Percentiles rank a stretch among this genome's conserved stretches.
These are phyloP conservation scores for Rhizopus delemar DNA, from an alignment of 371 early-diverging fungal genomes.

Conservation along the genomic window DNA sequence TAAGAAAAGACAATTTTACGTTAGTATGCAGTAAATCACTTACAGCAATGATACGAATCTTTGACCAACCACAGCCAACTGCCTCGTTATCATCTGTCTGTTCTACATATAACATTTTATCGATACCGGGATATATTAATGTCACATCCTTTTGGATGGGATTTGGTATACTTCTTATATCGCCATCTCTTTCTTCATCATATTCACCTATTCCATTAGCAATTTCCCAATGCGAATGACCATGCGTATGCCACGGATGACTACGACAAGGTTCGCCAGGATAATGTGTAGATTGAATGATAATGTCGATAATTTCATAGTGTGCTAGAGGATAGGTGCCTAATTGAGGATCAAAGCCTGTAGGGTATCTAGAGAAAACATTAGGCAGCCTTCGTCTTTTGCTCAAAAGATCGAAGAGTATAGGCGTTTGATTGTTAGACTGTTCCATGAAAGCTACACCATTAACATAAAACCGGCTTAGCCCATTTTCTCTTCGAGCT, in stretches of 20 bases:
- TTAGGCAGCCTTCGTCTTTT: slow-evolving; percentile 13
- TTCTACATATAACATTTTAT: slow-evolving; percentile 13
- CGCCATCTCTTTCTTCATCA: slow-evolving; percentile 26
- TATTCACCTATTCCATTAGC: slow-evolving; percentile 49
- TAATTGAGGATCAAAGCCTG: slow-evolving; percentile 36
- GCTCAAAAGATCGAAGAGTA: slow-evolving; percentile 8
- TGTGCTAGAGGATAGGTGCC: slow-evolving; percentile 41
- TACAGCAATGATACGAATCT: slow-evolving; percentile 45
- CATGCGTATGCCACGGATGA: slow-evolving; percentile 56
- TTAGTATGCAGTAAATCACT: slow-evolving; percentile 6
- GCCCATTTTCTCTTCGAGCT: slow-evolving; percentile 11
- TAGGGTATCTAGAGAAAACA: background rate
- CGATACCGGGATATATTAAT: slow-evolving; percentile 34
- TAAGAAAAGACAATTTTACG: background rate
- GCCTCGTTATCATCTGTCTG: slow-evolving; percentile 8
- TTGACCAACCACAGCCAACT: slow-evolving; percentile 49
- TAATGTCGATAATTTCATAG: slow-evolving; percentile 43
- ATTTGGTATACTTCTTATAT: slow-evolving; percentile 25
- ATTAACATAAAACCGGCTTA: slow-evolving; percentile 35
- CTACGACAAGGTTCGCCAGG: slow-evolving; percentile 38
- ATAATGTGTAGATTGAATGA: slow-evolving; percentile 36
- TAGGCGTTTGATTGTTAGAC: slow-evolving; percentile 9
- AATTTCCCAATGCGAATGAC: slow-evolving; percentile 50
- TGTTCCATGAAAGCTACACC: slow-evolving; percentile 27
- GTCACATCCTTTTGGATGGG: slow-evolving; percentile 41